These are phyloP conservation scores for Echria macrotheca DNA, from an alignment of 495 filamentous ascomycete genomes.

Conservation along the genomic window DNA sequence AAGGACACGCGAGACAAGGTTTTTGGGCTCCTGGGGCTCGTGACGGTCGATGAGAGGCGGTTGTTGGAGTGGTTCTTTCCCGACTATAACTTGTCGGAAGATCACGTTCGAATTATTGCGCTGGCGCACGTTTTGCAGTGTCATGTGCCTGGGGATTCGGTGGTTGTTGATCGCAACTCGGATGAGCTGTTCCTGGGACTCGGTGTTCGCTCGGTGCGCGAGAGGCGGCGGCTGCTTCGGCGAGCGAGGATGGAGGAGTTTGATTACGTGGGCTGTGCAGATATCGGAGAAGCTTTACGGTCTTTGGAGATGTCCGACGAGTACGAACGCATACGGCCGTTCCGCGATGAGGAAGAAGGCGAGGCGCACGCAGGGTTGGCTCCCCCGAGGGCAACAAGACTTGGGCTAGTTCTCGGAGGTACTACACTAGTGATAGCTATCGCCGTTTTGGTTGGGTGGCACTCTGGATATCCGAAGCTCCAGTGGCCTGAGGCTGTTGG, in stretches of 20 bases:
- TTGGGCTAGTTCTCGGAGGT: not conserved
- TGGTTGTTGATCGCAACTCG: not conserved
- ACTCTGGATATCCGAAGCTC: not conserved
- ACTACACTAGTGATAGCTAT: not conserved
- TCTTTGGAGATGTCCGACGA: not conserved
- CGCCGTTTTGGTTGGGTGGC: not conserved
- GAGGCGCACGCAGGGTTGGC: not conserved
- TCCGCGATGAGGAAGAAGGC: not conserved
- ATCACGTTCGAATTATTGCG: not conserved
- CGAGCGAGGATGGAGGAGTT: not conserved
- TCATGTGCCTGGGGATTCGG: not conserved
- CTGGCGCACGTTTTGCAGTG: not conserved
- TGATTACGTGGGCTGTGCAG: not conserved
- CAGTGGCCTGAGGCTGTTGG: no score
- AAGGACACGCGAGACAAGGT: conserved; percentile 2
- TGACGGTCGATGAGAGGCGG: not conserved
- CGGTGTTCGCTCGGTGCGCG: not conserved
- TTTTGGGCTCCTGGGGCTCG: not conserved
- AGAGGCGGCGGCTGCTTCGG: not conserved
- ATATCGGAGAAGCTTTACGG: not conserved
- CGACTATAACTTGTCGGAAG: not conserved
- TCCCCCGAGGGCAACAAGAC: not conserved
- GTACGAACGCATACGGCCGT: not conserved
- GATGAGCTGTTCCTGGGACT: not conserved
- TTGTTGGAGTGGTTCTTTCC: not conserved